Percentiles rank a stretch among this genome's conserved stretches.
Evolutionary conservation across 208 protist species (phyloP).

Genomic region (Crithidia acanthocephali): DNA sequence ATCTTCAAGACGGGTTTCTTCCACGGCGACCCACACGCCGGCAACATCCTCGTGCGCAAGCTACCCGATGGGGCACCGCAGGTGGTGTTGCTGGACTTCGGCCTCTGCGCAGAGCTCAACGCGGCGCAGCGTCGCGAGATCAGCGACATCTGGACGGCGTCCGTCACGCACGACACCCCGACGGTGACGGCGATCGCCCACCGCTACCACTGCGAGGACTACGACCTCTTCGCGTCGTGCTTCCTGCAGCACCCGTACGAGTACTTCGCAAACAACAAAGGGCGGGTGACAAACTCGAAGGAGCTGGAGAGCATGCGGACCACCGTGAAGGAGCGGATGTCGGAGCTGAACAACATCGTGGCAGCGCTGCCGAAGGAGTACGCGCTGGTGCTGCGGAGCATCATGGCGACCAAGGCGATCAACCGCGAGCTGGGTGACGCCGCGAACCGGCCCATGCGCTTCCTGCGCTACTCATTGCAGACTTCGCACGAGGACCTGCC

Average conservation of each 20-base stretch:
- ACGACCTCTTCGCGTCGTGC: slow-evolving; percentile 83
- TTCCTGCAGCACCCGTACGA: slow-evolving; percentile 90
- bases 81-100: slow-evolving; percentile 95
- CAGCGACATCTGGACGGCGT: slow-evolving; percentile 76
- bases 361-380: slow-evolving; percentile 83
- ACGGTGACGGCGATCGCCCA: slow-evolving; percentile 48
- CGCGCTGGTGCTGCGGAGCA: slow-evolving; percentile 86
- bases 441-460: slow-evolving; percentile 75
- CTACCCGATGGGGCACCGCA: slow-evolving; percentile 62
- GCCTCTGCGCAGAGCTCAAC: slow-evolving; percentile 92
- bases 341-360: slow-evolving; percentile 81
- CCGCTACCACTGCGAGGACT: slow-evolving; percentile 73
- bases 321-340: slow-evolving; percentile 75
- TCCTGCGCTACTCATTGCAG: slow-evolving; percentile 78
- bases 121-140: slow-evolving; percentile 59
- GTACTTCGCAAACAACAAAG: slow-evolving; percentile 41
- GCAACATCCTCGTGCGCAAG: slow-evolving; percentile 93
- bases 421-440: slow-evolving; percentile 79
- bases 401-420: slow-evolving; percentile 89
- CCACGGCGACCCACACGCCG: slow-evolving; percentile 95
- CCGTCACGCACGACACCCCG: slow-evolving; percentile 71
- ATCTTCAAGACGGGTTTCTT: slow-evolving; percentile 96
- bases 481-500: slow-evolving; percentile 51
- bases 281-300: slow-evolving; percentile 39
- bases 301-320: slow-evolving; percentile 72